Evolutionary conservation across 2,329 filamentous ascomycete genomes (phyloP), one percentile per base, ranked within the genome.

Genomic region (Penicillium concentricum): DNA sequence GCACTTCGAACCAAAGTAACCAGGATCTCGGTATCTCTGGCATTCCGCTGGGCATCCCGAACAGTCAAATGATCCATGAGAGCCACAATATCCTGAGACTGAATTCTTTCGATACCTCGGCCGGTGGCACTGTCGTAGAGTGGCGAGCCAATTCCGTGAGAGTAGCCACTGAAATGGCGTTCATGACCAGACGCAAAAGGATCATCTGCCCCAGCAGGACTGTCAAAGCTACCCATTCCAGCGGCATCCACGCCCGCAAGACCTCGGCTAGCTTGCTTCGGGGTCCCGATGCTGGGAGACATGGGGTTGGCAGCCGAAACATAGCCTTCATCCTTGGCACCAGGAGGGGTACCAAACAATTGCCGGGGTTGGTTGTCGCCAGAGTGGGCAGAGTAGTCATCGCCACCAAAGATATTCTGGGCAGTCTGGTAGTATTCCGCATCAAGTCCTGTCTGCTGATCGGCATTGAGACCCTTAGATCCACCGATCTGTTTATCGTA

Each of bases 21-120:
- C 18, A 99, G 81, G 54, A 99, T 97, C 75, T 99, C 94, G 0
- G 94, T 97, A 68, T 99, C 94, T 43, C 94, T 86, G 44, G 94
- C 94, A 75, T 94, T 97, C 58, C 94, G 88, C 76, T 97, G 93
- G 39, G 93, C 94, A 77, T 99, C 94, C 35, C 94, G 89, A 61
- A 97, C 94, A 72, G 95, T 97, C 61, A 99, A 87, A 74, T 99
- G 94, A 71, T 99, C 93, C 94, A 99, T 99, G 59, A 99, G 79
- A 24, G 93, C 91, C 61, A 99, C 89, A 67, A 99, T 95, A 69
- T 99, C 94, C 76, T 95, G 94, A 44, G 92, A 96, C 72, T 97
- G 89, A 50, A 99, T 97, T 46, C 88, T 84, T 64, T 97, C 92
- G 51, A 96, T 89, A 34, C 92, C 92, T 60, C 86, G 87, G 51